A percentile compares a stretch with the other conserved stretches of the same genome.
These are phyloP conservation scores for Cercospora nicotianae DNA, from an alignment of 2,329 filamentous ascomycete genomes.

Conservation along the genomic window DNA sequence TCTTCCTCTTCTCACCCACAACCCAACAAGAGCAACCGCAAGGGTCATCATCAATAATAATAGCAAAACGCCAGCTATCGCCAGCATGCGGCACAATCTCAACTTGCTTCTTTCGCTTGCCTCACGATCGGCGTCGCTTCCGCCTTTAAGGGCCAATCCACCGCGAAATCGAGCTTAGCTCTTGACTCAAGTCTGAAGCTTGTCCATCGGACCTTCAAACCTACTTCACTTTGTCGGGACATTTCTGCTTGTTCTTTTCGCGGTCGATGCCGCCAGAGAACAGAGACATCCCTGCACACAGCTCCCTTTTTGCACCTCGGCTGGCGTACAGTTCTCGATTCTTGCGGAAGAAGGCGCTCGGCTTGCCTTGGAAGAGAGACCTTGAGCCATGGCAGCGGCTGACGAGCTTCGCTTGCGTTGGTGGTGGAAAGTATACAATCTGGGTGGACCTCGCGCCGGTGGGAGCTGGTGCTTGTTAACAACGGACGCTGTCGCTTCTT, in stretches of 20 bases:
- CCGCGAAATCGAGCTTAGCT: not conserved
- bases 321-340: not conserved
- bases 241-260: not conserved
- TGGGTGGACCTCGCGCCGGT: not conserved
- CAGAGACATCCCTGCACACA: not conserved
- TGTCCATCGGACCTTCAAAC: not conserved
- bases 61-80: not conserved
- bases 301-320: not conserved
- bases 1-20: not conserved
- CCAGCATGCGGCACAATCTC: not conserved
- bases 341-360: not conserved
- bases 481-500: not conserved
- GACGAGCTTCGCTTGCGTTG: not conserved
- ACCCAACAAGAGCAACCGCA: not conserved
- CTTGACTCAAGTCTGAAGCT: slow-evolving; percentile 2
- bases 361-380: not conserved
- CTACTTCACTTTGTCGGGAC: not conserved
- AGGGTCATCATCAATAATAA: not conserved
- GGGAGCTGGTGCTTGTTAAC: not conserved
- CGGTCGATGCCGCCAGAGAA: not conserved
- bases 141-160: not conserved
- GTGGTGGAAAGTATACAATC: not conserved
- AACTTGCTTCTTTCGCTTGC: not conserved
- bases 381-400: not conserved
- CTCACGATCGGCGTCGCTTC: not conserved